These are phyloP conservation scores for Mycena galopus DNA, from an alignment of 768 basidiomycete genomes.

Conservation along the genomic window DNA sequence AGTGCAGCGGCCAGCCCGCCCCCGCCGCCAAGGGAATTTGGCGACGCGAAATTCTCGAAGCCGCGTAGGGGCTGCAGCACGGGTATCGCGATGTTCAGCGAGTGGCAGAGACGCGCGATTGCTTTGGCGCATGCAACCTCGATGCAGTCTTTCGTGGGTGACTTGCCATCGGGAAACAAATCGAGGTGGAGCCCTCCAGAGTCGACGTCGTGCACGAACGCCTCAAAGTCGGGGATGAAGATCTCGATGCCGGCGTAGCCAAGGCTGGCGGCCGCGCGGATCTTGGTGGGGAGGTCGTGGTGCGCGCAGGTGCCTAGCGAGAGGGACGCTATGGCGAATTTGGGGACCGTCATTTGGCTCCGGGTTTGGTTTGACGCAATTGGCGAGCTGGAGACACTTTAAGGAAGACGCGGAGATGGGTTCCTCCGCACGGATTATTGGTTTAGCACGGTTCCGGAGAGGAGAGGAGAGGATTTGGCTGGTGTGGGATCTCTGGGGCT, in stretches of 20 bases:
- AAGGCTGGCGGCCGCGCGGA: slow-evolving; percentile 46
- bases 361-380: neutral
- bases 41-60: slow-evolving; percentile 50
- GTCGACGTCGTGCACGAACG: slow-evolving; percentile 41
- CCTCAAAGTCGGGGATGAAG: slow-evolving; percentile 44
- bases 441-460: neutral
- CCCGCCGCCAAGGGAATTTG: slow-evolving; percentile 12
- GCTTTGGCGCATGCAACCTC: slow-evolving; percentile 43
- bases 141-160: slow-evolving; percentile 18
- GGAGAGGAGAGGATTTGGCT: neutral
- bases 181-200: slow-evolving; percentile 36
- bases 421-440: slow-evolving; percentile 15
- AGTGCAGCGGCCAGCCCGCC: slow-evolving; percentile 42
- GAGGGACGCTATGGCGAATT: slow-evolving; percentile 44
- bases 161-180: slow-evolving; percentile 35
- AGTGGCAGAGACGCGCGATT: slow-evolving; percentile 37
- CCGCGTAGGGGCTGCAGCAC: slow-evolving; percentile 53
- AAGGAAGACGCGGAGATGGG: neutral
- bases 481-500: neutral
- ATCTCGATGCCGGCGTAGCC: slow-evolving; percentile 52
- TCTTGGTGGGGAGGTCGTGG: slow-evolving; percentile 48
- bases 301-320: slow-evolving; percentile 44
- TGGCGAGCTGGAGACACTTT: too few relatives aligned
- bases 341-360: slow-evolving; percentile 21
- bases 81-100: slow-evolving; percentile 42